Base-by-base conservation (phyloP, 768 basidiomycete species). In the Boletus huronensis region DNA sequence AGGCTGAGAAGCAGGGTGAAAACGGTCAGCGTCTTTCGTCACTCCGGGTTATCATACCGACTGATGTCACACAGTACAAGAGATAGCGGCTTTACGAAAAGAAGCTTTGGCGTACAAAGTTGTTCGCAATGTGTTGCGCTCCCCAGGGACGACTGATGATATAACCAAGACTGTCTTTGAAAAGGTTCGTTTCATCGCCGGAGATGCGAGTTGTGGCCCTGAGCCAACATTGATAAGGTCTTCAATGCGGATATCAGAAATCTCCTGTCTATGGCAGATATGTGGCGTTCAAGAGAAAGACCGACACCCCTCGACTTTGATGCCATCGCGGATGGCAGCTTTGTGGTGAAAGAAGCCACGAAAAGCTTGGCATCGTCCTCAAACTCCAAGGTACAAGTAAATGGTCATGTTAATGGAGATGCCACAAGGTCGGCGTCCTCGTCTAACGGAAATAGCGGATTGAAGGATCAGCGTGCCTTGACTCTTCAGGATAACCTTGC, bases 271-370 rank as follows among this genome's bases (percentile, higher is more conserved):
- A 99, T 99, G 97, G 73, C 83, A 14, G 97, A 98, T 63, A 98
- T 99, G 94, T 99, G 97, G 97, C 85, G 85, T 31, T 82, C 88
- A 6, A 82, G 96, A 38, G 82, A 85, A n/a, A 88, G 87, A 48
- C 97, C 97, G 1, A 82, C 80, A 0, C 86, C 95, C 1, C 80
- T 99, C 26, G 84, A 90, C 54, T 93, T 86, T 63, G 84, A 89
- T n/a, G 70, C 74, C 3, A 93, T 98, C 60, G 68, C 83, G 61
- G 72, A 83, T 17, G 85, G 78, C 6, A 77, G 79, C 1, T 93
- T 92, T 63, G 65, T 72, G 13, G 70, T 80, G 19, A 75, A 71
- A 49, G 67, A 55, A 59, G 69, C 67, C 39, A 57, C 31, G 6
- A 66, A 50, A 39, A 50, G 52, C 13, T 51, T 49, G 4, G 25